Conservation (phyloP, 2,329 filamentous ascomycete genomes). For the Verticillium nonalfalfae region DNA sequence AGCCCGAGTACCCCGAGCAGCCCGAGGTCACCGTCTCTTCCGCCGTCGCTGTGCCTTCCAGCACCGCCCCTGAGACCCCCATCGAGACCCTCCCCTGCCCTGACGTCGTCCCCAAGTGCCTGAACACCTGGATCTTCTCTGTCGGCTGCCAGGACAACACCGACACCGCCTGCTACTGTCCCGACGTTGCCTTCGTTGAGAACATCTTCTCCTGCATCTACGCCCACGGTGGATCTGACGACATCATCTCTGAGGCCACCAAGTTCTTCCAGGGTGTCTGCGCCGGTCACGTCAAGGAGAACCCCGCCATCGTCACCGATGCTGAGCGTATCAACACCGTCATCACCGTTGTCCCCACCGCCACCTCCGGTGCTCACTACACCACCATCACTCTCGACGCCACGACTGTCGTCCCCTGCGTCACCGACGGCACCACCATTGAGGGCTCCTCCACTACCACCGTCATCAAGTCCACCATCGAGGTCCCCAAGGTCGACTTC, state of each 20-base stretch:
- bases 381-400: slow-evolving; percentile 44
- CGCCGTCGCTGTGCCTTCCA: slow-evolving; percentile 23
- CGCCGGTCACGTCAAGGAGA: slow-evolving; percentile 63
- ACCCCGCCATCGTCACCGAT: slow-evolving; percentile 80
- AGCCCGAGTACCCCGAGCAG: slow-evolving; percentile 3
- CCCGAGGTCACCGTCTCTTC: slow-evolving; percentile 14
- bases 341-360: slow-evolving; percentile 43
- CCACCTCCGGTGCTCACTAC: slow-evolving; percentile 39
- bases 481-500: slow-evolving; percentile 48
- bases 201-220: slow-evolving; percentile 78
- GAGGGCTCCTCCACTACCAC: slow-evolving; percentile 38
- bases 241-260: slow-evolving; percentile 64
- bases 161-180: slow-evolving; percentile 82
- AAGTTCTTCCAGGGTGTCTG: slow-evolving; percentile 90
- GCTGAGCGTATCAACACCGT: slow-evolving; percentile 59
- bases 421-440: slow-evolving; percentile 40
- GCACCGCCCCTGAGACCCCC: slow-evolving; percentile 26
- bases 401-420: slow-evolving; percentile 43
- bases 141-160: slow-evolving; percentile 75
- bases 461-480: slow-evolving; percentile 43
- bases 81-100: slow-evolving; percentile 52
- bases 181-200: slow-evolving; percentile 65
- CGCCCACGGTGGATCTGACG: slow-evolving; percentile 62
- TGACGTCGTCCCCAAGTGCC: slow-evolving; percentile 72
- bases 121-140: slow-evolving; percentile 81